Evolutionary conservation across 352 stramenopile genomes (phyloP), one percentile per base, ranked within the genome.

Genomic region (Phytophthora fragariae): DNA sequence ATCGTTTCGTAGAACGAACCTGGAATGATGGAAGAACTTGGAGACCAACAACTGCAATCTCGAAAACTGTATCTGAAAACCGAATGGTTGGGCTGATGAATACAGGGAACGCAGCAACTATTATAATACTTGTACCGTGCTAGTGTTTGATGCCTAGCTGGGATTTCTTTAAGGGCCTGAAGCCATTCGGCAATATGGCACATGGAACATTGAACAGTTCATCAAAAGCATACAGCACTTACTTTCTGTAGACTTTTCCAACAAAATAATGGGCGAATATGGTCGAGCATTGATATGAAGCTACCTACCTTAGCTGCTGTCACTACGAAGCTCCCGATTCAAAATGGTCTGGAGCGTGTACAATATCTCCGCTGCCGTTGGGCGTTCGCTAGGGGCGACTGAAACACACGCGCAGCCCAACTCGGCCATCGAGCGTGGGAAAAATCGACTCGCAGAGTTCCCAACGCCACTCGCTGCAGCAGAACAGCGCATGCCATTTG

Each of bases 321-420:
- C 1, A 11, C 31, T 31, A 12, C n/a, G 3, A 24, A 65, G 31
- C 9, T 70, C 19, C n/a, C 10, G n/a, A 15, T 54, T 61, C 33
- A 71, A n/a, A 61, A 60, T 49, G 15, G 17, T 53, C 4, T 65
- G 64, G 4, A 72, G n/a, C 27, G 24, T 65, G 14, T 60, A 65
- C 46, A 70, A 19, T 8, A 33, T 33, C 44, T 55, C 7, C 1
- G 63, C 65, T 11, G 31, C 55, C 1, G 19, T 65, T 8, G 64
- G 57, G 1, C 57, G 33, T 12, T 60, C 17, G 7, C 29, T 56
- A 12, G 65, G 24, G 24, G 24, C 17, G 6, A 66, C n/a, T 3
- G 56, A 65, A 2, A 65, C 21, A 29, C 64, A 70, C 3, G 53
- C 37, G 2, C n/a, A 21, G 9, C 44, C 44, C 3, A 70, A 17